Percentiles rank a stretch among this genome's conserved stretches.
These are phyloP conservation scores for Aureobasidium subglaciale DNA, from an alignment of 2,329 filamentous ascomycete genomes.

Conservation along the genomic window DNA sequence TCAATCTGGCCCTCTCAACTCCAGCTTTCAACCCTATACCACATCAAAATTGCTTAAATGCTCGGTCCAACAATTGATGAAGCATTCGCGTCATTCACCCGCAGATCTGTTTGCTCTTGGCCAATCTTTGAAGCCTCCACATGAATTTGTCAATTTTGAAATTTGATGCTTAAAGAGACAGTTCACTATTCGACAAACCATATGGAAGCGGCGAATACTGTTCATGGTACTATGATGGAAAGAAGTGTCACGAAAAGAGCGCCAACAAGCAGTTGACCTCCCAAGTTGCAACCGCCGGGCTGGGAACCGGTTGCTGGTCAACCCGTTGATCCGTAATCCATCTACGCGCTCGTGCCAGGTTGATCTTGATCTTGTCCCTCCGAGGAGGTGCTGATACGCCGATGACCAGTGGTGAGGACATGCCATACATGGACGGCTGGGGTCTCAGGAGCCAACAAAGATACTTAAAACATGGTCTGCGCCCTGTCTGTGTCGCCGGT, in stretches of 20 bases:
- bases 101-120: conserved; percentile 1
- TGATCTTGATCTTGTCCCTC: background rate
- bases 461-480: background rate
- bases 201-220: no score
- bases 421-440: background rate
- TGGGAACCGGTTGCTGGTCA: background rate
- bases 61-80: background rate
- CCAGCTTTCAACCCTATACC: background rate
- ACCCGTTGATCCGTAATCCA: conserved; percentile 3
- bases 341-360: conserved; percentile 4
- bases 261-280: no score
- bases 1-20: background rate
- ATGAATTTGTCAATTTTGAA: background rate
- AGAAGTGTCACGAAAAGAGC: no score
- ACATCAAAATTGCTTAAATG: background rate
- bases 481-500: no score
- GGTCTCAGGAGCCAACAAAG: background rate
- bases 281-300: background rate
- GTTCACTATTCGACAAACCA: background rate
- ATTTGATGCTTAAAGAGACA: background rate
- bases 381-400: background rate
- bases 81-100: background rate
- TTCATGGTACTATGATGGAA: no score
- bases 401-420: background rate
- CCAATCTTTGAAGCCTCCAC: background rate